phyloP scores from a whole-genome alignment of 768 basidiomycete species.

The Favolaschia claudopus region DNA sequence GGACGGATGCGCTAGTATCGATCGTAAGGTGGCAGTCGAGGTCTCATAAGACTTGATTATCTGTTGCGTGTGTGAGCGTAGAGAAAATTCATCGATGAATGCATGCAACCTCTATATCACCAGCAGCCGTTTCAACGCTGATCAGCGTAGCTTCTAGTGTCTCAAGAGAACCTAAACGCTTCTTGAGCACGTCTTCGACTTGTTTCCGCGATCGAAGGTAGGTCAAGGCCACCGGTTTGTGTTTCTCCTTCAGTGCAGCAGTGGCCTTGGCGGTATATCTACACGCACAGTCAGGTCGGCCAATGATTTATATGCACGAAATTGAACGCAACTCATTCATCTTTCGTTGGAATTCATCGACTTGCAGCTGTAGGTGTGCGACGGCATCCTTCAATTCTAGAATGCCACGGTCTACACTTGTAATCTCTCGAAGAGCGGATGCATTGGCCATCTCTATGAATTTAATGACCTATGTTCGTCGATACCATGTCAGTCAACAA shows the following conservation, averaged over 20 bases:
- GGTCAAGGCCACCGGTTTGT: conserved; percentile 75
- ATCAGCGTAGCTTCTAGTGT: conserved; percentile 80
- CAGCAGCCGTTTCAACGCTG: conserved; percentile 88
- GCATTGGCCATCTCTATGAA: conserved; percentile 56
- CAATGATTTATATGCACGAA: not conserved
- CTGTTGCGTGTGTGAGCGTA: conserved; percentile 45
- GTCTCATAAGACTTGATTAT: conserved; percentile 88
- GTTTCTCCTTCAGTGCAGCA: conserved; percentile 69
- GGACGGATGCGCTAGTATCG: conserved; percentile 81
- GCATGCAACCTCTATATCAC: conserved; percentile 84
- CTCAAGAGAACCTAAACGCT: conserved; percentile 76
- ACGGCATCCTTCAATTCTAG: conserved; percentile 82
- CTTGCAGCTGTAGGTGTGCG: conserved; percentile 68
- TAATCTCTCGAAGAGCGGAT: conserved; percentile 56
- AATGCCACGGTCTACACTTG: conserved; percentile 83
- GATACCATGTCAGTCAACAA: not conserved
- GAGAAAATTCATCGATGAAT: not conserved
- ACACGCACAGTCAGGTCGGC: not conserved
- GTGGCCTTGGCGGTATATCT: conserved; percentile 77
- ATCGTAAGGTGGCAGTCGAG: conserved; percentile 78
- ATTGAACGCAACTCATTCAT: conserved; percentile 69
- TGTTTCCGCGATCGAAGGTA: conserved; percentile 85
- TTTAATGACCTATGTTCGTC: conserved; percentile 74
- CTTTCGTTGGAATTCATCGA: conserved; percentile 70
- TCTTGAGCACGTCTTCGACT: conserved; percentile 77